These are phyloP conservation scores for Hyaloscypha variabilis DNA, from an alignment of 495 filamentous ascomycete species.

Conservation along the genomic window DNA sequence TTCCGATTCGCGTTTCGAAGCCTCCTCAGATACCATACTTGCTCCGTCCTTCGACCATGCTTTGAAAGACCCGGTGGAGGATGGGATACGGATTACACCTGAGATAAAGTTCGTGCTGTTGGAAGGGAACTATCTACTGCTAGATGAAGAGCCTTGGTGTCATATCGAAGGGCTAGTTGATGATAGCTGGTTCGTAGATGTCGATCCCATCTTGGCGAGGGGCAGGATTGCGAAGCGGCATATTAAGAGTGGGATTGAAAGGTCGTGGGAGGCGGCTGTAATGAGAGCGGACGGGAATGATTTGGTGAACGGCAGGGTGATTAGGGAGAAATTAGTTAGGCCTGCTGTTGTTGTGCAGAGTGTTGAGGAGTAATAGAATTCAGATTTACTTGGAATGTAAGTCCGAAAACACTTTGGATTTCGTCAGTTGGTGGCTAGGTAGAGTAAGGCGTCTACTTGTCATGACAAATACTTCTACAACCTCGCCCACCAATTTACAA, in stretches of 20 bases:
- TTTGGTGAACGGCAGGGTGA: conserved; percentile 33
- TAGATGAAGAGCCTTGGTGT: conserved; percentile 31
- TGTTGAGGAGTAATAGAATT: conserved; percentile 7
- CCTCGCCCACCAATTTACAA: no score
- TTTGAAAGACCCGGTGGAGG: conserved; percentile 42
- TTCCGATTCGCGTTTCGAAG: conserved; percentile 16
- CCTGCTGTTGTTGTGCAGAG: neutral
- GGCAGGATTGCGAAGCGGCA: conserved; percentile 42
- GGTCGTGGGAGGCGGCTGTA: conserved; percentile 41
- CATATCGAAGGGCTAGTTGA: conserved; percentile 24
- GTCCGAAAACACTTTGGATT: no score
- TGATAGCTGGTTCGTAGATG: conserved; percentile 41
- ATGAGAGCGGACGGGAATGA: conserved; percentile 45
- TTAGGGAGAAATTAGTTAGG: conserved; percentile 2
- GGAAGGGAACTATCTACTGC: conserved; percentile 40
- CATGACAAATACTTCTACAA: no score
- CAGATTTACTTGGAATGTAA: no score
- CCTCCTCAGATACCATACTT: conserved; percentile 21
- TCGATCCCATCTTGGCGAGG: conserved; percentile 37
- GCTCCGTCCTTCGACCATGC: conserved; percentile 45
- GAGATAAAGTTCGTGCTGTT: conserved; percentile 40
- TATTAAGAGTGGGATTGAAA: conserved; percentile 44
- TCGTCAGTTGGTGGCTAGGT: no score
- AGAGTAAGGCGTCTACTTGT: no score
- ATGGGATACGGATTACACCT: conserved; percentile 38